A percentile compares a stretch with the other conserved stretches of the same genome.
Conservation (phyloP, 441 rosid genomes). For the Geranium incanum region DNA sequence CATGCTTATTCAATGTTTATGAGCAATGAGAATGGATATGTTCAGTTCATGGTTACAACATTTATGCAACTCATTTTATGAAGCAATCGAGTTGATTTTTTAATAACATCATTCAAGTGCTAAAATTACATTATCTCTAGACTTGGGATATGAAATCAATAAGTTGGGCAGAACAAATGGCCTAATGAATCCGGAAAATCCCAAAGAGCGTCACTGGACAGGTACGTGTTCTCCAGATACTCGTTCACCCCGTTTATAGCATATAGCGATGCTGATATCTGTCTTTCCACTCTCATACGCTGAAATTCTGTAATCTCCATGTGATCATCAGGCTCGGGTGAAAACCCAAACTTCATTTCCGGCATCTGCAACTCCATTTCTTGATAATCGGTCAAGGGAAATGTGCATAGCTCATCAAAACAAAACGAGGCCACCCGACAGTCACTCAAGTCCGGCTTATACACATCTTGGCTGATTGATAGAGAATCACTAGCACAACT, state of each 20-base stretch:
- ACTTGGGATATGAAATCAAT: no score
- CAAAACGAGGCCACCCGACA: neutral
- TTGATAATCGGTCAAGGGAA: neutral
- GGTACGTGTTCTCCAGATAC: slow-evolving; percentile 28
- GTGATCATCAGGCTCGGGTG: slow-evolving; percentile 26
- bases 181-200: neutral
- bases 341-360: neutral
- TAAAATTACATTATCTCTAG: no score
- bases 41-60: no score
- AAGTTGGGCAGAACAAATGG: neutral
- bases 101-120: no score
- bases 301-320: slow-evolving; percentile 39
- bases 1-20: no score
- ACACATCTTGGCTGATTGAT: neutral
- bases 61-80: no score
- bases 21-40: no score
- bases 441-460: neutral
- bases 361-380: neutral
- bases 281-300: slow-evolving; percentile 52
- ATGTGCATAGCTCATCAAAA: neutral
- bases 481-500: neutral
- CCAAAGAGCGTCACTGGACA: neutral
- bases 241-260: slow-evolving; percentile 56
- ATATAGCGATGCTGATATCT: slow-evolving; percentile 54
- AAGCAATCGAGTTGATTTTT: no score